Conservation (phyloP, 2,329 filamentous ascomycete species). For the Neonectria hederae region DNA sequence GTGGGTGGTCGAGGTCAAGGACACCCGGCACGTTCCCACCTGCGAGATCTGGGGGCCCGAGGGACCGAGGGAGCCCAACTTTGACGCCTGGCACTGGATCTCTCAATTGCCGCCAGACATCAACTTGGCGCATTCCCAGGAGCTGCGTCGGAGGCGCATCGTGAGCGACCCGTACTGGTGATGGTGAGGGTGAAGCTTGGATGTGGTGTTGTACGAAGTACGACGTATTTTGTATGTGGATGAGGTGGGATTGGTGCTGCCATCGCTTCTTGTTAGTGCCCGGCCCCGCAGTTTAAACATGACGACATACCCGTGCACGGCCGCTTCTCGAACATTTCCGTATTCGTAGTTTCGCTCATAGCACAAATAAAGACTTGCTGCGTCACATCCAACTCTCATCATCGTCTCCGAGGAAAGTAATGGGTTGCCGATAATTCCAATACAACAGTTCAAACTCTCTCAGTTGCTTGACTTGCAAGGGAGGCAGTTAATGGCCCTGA, state of each 20-base stretch:
- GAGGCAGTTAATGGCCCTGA: conserved; percentile 62
- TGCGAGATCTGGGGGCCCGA: background rate
- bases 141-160: background rate
- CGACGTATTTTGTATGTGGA: background rate
- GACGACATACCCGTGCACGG: conserved; percentile 16
- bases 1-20: background rate
- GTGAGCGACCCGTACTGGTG: background rate
- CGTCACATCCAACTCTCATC: background rate
- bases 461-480: background rate
- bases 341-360: background rate
- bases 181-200: background rate
- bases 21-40: background rate
- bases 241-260: too few species aligned
- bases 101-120: background rate
- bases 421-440: background rate
- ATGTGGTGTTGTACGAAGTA: background rate
- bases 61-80: background rate
- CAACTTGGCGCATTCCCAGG: background rate
- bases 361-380: conserved; percentile 2
- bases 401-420: background rate
- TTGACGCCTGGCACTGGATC: background rate
- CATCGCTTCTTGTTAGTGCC: background rate
- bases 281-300: conserved; percentile 10
- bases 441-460: background rate
- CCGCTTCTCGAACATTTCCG: background rate